phyloP scores from a whole-genome alignment of 2,329 filamentous ascomycete species.

The Phaeosphaeriaceae sp. region DNA sequence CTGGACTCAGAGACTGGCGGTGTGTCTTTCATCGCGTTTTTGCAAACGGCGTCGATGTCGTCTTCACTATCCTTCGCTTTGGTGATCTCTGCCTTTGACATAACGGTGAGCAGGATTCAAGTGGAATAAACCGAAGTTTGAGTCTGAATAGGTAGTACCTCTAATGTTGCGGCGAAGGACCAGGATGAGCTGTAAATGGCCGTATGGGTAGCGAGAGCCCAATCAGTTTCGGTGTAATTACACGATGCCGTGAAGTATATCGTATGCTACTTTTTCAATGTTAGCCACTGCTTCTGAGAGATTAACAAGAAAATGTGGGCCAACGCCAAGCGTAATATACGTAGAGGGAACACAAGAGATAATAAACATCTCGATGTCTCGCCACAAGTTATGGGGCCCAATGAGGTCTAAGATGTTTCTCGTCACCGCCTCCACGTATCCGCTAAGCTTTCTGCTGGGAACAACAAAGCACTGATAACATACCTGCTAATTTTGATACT shows the following conservation, averaged over 20 bases:
- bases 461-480: slow-evolving; percentile 8
- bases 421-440: slow-evolving; percentile 16
- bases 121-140: neutral
- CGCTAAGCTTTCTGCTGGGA: slow-evolving; percentile 2
- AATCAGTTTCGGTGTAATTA: no score
- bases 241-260: no score
- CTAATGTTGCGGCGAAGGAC: no score
- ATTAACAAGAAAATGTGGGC: no score
- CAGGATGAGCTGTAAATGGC: no score
- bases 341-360: no score
- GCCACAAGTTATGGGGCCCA: slow-evolving; percentile 3
- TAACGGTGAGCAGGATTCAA: neutral
- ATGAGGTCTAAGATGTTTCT: slow-evolving; percentile 3
- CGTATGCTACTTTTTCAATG: no score
- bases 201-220: no score
- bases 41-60: neutral
- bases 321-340: no score
- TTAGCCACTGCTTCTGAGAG: no score
- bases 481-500: slow-evolving; percentile 10
- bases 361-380: neutral
- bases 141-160: neutral
- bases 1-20: slow-evolving; percentile 16
- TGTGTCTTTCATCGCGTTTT: neutral
- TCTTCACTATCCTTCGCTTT: neutral
- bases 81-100: slow-evolving; percentile 10